Percentiles rank a stretch among this genome's conserved stretches.
These are phyloP conservation scores for Trametes sanguinea DNA, from an alignment of 768 basidiomycete species.

Conservation along the genomic window DNA sequence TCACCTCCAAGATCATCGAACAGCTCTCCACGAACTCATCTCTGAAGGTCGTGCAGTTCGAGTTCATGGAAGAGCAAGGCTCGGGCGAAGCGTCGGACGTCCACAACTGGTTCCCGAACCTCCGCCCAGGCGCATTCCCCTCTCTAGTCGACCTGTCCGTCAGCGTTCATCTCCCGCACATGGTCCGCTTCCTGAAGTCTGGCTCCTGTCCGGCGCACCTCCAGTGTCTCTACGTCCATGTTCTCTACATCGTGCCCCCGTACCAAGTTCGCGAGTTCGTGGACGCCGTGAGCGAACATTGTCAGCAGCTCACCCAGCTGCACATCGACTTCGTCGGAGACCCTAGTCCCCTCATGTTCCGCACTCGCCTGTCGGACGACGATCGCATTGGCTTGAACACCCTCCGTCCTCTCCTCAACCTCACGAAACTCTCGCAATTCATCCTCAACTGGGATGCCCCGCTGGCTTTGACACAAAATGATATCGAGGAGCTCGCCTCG, in stretches of 20 bases:
- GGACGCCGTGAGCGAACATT: conserved; percentile 46
- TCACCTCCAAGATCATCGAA: conserved; percentile 50
- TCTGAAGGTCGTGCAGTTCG: conserved; percentile 54
- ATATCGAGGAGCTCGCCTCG: conserved; percentile 34
- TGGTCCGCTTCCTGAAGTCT: conserved; percentile 45
- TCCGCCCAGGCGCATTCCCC: conserved; percentile 54
- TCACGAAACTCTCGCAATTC: conserved; percentile 35
- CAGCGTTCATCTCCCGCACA: conserved; percentile 46
- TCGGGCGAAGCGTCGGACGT: conserved; percentile 48
- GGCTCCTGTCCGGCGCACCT: conserved; percentile 51
- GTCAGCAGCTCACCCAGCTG: conserved; percentile 48
- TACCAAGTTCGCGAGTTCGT: conserved; percentile 45
- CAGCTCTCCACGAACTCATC: conserved; percentile 45
- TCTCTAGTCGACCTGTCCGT: conserved; percentile 53
- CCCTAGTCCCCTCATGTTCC: conserved; percentile 13
- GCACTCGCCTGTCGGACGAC: conserved; percentile 5
- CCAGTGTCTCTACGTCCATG: conserved; percentile 54
- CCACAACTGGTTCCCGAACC: conserved; percentile 42
- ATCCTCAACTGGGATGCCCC: conserved; percentile 34
- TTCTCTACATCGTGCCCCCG: conserved; percentile 46
- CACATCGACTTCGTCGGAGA: conserved; percentile 33
- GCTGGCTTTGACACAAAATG: conserved; percentile 29
- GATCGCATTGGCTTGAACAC: conserved; percentile 38
- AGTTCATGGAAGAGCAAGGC: conserved; percentile 51
- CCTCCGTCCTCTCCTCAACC: conserved; percentile 39